Conservation (phyloP, 495 filamentous ascomycete genomes). For the Chaetomium cochliodes region DNA sequence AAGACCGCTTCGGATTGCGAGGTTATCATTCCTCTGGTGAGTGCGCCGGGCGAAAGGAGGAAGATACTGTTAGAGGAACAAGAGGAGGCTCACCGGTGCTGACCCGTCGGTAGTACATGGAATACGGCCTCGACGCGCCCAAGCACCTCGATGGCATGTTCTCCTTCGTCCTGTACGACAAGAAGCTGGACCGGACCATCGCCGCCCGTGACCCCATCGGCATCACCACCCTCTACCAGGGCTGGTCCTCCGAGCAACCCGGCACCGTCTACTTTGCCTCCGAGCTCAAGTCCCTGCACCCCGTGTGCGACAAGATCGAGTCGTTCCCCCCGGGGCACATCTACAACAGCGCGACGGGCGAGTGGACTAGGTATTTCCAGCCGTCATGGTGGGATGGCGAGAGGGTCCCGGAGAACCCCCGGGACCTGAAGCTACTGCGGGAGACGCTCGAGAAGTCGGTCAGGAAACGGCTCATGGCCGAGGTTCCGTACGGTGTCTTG, state of each 20-base stretch:
- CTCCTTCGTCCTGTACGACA: conserved; percentile 97
- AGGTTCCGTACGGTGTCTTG: conserved; percentile 95
- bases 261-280: conserved; percentile 91
- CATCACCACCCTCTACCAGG: conserved; percentile 95
- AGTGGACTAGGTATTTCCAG: conserved; percentile 81
- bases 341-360: conserved; percentile 85
- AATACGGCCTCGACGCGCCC: conserved; percentile 89
- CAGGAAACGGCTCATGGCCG: conserved; percentile 95
- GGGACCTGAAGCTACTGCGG: conserved; percentile 78
- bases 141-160: conserved; percentile 99
- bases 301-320: conserved; percentile 93
- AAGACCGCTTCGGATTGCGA: conserved; percentile 98
- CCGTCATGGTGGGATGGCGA: conserved; percentile 89
- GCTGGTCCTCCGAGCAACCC: conserved; percentile 78
- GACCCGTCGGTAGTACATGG: conserved; percentile 64
- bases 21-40: conserved; percentile 94
- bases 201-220: conserved; percentile 96
- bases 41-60: conserved; percentile 27
- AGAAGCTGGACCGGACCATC: conserved; percentile 81
- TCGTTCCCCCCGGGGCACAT: conserved; percentile 93
- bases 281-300: conserved; percentile 88
- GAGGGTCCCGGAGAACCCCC: conserved; percentile 70
- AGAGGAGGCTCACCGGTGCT: background rate
- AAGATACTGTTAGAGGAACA: background rate
- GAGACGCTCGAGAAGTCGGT: conserved; percentile 85